Conservation (phyloP, 169 alveolate species). For the Plasmodium coatneyi region DNA sequence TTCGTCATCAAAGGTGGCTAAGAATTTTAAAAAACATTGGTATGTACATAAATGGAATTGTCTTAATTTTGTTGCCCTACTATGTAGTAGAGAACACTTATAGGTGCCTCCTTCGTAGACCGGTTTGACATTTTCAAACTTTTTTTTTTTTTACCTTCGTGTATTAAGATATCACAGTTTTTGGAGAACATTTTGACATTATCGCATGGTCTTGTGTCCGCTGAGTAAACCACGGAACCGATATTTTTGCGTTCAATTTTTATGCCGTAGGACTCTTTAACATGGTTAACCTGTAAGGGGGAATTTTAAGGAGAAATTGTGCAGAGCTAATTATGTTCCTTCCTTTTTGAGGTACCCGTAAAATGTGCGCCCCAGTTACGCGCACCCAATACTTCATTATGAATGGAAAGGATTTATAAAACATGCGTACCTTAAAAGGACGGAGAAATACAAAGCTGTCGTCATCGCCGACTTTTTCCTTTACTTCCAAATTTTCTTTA, state of each 20-base stretch:
- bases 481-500: constrained; percentile 54
- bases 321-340: background rate
- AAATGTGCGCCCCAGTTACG: background rate
- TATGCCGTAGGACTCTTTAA: constrained; percentile 84
- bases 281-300: constrained; percentile 86
- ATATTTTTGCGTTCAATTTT: constrained; percentile 45
- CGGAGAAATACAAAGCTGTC: constrained; percentile 8
- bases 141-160: constrained; percentile 85
- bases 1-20: constrained; percentile 89
- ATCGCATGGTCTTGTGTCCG: constrained; percentile 93
- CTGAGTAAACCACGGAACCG: constrained; percentile 90
- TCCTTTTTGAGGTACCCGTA: background rate
- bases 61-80: background rate
- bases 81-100: background rate
- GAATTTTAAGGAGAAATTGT: constrained; percentile 56
- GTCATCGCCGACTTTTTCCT: constrained; percentile 15
- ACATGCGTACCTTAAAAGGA: constrained; percentile 32
- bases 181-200: constrained; percentile 85
- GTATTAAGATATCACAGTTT: constrained; percentile 90
- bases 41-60: background rate
- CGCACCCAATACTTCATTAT: background rate
- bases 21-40: background rate
- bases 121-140: background rate
- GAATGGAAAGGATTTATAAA: constrained; percentile 48
- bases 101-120: background rate